Base-by-base conservation (phyloP, 352 stramenopile species). In the Blastocystis sp. region DNA sequence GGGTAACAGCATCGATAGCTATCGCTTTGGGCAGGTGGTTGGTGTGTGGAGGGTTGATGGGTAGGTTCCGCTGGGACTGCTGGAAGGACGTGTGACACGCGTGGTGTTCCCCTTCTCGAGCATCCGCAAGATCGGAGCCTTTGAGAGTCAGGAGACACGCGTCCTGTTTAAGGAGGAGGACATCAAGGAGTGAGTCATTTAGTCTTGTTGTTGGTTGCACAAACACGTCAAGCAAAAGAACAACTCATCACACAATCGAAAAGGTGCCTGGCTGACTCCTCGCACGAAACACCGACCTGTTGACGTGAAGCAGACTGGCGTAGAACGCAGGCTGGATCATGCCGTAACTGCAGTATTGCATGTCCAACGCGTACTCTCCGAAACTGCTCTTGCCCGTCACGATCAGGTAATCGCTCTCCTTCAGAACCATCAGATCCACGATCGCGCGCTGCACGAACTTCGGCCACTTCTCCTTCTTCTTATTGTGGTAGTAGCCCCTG, bases 1-100 rank as follows among this genome's bases (percentile, higher is more conserved):
- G n/a, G 66, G 40, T 2, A 64, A 81, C 42, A 81, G 71, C 40
- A 81, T 81, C n/a, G 71, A 81, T 40, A 81, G 71, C n/a, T 64
- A 81, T 65, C 71, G 71, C 28, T 81, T 68, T 40, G 71, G 71
- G n/a, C 71, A 81, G 57, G 71, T 81, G 45, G n/a, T 3, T 38
- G 65, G 11, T 21, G 11, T 59, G 48, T 19, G 17, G 52, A 7
- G 10, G 1, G 10, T 21, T 81, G 28, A 34, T 45, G 17, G 21
- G 1, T 40, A 81, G 71, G 34, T 81, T 81, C 71, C 71, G 21
- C n/a, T 81, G 42, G 71, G 71, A 4, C 40, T 81, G 21, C 24
- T 81, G 11, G 71, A 81, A 14, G 71, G 71, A 40, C 65, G 45
- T 14, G 59, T 81, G 21, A 59, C 28, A 14, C 66, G 59, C 21